A percentile compares a stretch with the other conserved stretches of the same genome.
Evolutionary conservation across 768 basidiomycete species (phyloP).

Genomic region (Panaeolus papilionaceus): DNA sequence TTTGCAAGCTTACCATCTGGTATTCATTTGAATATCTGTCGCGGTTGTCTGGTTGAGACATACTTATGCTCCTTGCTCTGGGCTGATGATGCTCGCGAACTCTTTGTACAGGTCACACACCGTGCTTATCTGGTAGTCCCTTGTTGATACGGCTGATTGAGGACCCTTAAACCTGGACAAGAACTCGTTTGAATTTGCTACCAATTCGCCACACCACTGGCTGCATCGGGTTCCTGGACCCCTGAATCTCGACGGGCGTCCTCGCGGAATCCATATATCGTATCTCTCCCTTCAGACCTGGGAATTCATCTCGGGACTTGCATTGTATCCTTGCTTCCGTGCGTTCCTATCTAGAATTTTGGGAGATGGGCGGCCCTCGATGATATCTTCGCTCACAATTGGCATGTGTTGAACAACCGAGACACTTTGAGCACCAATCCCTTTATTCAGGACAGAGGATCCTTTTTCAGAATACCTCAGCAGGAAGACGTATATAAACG

Average conservation of each 20-base stretch:
- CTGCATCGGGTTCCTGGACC: not conserved
- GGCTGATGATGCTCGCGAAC: too few species aligned
- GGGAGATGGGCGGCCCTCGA: not conserved
- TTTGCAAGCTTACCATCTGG: too few species aligned
- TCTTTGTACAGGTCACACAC: too few species aligned
- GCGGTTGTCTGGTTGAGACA: too few species aligned
- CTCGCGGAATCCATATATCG: not conserved
- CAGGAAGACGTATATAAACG: not conserved
- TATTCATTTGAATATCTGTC: too few species aligned
- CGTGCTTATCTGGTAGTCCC: too few species aligned
- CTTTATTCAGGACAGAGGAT: slow-evolving; percentile 4
- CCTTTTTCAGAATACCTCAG: not conserved
- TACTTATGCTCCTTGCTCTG: too few species aligned
- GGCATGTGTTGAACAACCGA: not conserved
- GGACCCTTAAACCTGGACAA: too few species aligned
- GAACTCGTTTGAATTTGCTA: too few species aligned
- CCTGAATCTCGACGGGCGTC: not conserved
- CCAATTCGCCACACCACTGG: not conserved
- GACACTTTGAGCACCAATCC: not conserved
- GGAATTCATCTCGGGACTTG: not conserved
- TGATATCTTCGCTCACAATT: not conserved
- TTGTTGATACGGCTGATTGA: too few species aligned
- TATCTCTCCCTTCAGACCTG: not conserved
- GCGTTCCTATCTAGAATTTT: not conserved
- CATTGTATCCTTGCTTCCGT: slow-evolving; percentile 2